phyloP scores from a whole-genome alignment of 805 yeast species.

The Wickerhamomyces chambardii region DNA sequence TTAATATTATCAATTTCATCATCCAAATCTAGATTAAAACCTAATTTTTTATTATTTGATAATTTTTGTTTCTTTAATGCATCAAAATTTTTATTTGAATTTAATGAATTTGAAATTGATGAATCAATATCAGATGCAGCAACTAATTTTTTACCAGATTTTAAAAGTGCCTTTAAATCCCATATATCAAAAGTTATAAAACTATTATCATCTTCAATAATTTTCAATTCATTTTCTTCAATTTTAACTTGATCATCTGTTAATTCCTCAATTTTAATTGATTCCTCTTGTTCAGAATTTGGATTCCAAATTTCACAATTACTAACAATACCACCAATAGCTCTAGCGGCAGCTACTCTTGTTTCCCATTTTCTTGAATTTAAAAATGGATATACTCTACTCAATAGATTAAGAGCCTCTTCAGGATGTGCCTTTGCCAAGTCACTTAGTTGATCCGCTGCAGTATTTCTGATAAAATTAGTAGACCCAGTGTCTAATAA shows the following conservation, averaged over 20 bases:
- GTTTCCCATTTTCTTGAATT: conserved; percentile 91
- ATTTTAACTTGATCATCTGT: conserved; percentile 15
- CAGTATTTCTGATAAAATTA: conserved; percentile 86
- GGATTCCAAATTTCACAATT: conserved; percentile 85
- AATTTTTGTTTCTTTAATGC: conserved; percentile 42
- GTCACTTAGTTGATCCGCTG: conserved; percentile 95
- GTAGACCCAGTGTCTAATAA: conserved; percentile 90
- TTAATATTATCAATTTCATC: conserved; percentile 9
- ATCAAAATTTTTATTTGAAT: conserved; percentile 16
- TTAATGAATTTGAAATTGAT: too few species aligned
- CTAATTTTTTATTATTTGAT: conserved; percentile 30
- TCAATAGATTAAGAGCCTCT: conserved; percentile 71
- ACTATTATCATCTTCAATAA: conserved; percentile 24
- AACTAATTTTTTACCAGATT: conserved; percentile 35
- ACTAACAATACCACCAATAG: conserved; percentile 86
- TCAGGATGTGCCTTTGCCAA: conserved; percentile 93
- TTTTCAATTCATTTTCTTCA: conserved; percentile 6
- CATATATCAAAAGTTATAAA: conserved; percentile 41
- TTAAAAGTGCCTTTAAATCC: conserved; percentile 37
- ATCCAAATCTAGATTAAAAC: conserved; percentile 26
- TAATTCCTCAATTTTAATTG: conserved; percentile 13
- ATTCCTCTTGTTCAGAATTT: conserved; percentile 28
- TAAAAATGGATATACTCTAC: conserved; percentile 87
- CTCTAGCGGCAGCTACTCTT: conserved; percentile 87
- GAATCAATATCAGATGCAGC: conserved; percentile 5